A percentile compares a stretch with the other conserved stretches of the same genome.
These are phyloP conservation scores for Leishmania tarentolae DNA, from an alignment of 208 protist species.

Conservation along the genomic window DNA sequence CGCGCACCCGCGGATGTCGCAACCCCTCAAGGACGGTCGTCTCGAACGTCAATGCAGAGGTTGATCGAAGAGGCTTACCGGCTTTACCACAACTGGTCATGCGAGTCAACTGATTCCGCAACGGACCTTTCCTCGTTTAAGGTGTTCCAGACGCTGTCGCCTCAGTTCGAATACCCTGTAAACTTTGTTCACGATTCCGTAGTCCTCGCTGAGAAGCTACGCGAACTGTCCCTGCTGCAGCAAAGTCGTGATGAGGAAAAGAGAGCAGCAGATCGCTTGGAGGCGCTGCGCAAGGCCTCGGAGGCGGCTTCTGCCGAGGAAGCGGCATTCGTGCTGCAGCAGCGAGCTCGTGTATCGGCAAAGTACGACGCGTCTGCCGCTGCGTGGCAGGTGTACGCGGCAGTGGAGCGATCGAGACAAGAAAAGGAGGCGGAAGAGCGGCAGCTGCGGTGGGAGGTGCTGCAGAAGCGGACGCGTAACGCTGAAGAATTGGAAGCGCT, in stretches of 20 bases:
- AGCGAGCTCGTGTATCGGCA: constrained; percentile 61
- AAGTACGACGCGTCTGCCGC: constrained; percentile 62
- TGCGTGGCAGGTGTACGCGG: constrained; percentile 45
- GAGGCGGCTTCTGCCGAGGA: constrained; percentile 37
- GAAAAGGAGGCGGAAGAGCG: constrained; percentile 42
- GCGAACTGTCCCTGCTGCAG: constrained; percentile 49
- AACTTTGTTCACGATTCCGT: constrained; percentile 44
- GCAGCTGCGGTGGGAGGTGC: constrained; percentile 33
- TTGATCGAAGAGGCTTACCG: constrained; percentile 63
- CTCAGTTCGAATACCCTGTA: constrained; percentile 48
- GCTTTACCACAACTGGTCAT: constrained; percentile 29
- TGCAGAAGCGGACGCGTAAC: constrained; percentile 39
- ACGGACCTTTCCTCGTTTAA: constrained; percentile 1
- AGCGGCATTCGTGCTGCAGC: constrained; percentile 57
- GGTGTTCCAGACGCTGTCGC: constrained; percentile 2
- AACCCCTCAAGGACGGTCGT: not conserved
- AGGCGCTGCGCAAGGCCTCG: constrained; percentile 33
- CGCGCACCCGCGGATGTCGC: constrained; percentile 11
- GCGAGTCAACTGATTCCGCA: not conserved
- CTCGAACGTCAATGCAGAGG: not conserved
- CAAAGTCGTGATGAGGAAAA: constrained; percentile 29
- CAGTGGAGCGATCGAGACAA: constrained; percentile 44
- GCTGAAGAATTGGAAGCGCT: constrained; percentile 49
- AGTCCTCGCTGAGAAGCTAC: constrained; percentile 43
- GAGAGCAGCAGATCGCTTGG: constrained; percentile 32